These are phyloP conservation scores for Suillus weaverae DNA, from an alignment of 768 basidiomycete species.

Conservation along the genomic window DNA sequence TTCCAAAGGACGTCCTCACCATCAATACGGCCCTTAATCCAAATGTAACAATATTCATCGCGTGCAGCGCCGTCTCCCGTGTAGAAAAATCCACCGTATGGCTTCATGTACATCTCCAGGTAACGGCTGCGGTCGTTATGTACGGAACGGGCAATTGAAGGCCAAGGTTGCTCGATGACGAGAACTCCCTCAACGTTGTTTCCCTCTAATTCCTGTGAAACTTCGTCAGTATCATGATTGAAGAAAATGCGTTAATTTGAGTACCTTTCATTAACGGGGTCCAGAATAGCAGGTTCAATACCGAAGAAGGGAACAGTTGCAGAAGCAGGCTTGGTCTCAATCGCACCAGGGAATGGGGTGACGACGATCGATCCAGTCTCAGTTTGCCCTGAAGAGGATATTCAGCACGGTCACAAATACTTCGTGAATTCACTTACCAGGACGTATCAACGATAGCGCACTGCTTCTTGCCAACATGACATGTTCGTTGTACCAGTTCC, in stretches of 20 bases:
- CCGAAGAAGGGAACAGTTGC: constrained; percentile 99
- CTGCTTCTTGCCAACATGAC: constrained; percentile 87
- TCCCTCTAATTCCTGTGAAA: constrained; percentile 62
- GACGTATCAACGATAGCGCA: constrained; percentile 95
- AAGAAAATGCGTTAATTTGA: not conserved
- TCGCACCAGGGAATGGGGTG: constrained; percentile 94
- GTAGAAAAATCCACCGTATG: constrained; percentile 90
- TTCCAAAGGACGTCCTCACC: constrained; percentile 46
- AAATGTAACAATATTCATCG: constrained; percentile 95
- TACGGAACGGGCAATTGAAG: constrained; percentile 90
- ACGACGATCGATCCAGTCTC: constrained; percentile 97
- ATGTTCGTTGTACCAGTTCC: constrained; percentile 98
- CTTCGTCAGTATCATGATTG: constrained; percentile 5
- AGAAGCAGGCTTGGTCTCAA: constrained; percentile 93
- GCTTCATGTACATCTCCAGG: constrained; percentile 77
- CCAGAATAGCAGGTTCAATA: constrained; percentile 84
- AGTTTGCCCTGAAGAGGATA: constrained; percentile 67
- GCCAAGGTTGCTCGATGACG: constrained; percentile 86
- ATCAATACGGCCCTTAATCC: constrained; percentile 98
- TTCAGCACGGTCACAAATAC: not conserved
- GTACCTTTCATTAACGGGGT: constrained; percentile 70
- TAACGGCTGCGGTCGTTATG: constrained; percentile 90
- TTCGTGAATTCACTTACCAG: constrained; percentile 48
- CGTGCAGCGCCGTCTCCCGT: constrained; percentile 98
- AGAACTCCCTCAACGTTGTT: constrained; percentile 90